Base-by-base conservation (phyloP, 2,329 filamentous ascomycete species). In the Colletotrichum tabaci region DNA sequence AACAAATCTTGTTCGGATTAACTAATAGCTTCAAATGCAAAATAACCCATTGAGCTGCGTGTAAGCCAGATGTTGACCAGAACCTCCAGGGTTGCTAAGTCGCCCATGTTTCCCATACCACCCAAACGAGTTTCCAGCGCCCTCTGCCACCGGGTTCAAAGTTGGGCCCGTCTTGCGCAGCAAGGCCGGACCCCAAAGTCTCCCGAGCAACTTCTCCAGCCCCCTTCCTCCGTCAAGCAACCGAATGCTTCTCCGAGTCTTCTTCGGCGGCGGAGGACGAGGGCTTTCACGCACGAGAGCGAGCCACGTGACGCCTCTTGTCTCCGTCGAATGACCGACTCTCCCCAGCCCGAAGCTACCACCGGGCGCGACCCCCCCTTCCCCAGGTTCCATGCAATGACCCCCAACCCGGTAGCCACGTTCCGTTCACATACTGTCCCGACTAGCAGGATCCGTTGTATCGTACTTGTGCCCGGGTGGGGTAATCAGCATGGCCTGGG, bases 21-120 rank as follows among this genome's bases (percentile, higher is more conserved):
- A 82, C 80, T 84, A 83, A 79, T 83, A 83, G 77, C 81, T 78
- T 79, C 79, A 71, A 71, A 71, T 71, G 68, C 68, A 71, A 62
- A 52, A 47, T 79, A 80, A 82, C 77, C 74, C 76, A 80, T 77
- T 80, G 78, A 81, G 79, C 81, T 82, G 80, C 80, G 78, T 78
- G 78, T 78, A 77, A 78, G 76, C 70, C 74, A 77, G 77, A 73
- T 74, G 74, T 71, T 76, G 79, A 26, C 80, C 80, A 73, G 79
- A 79, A 79, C 77, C 74, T 70, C 73, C 74, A 75, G 71, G 72
- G 73, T 75, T 70, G 67, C 66, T 73, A 44, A 61, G 58, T 57
- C 63, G 30, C 56, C 67, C 26, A 50, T 47, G 30, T 70, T 44
- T 42, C 23, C 23, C 53, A 8, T 55, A 40, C 38, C 30, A 46